phyloP scores from a whole-genome alignment of 2,329 filamentous ascomycete genomes.

The Fusarium pseudonygamai region DNA sequence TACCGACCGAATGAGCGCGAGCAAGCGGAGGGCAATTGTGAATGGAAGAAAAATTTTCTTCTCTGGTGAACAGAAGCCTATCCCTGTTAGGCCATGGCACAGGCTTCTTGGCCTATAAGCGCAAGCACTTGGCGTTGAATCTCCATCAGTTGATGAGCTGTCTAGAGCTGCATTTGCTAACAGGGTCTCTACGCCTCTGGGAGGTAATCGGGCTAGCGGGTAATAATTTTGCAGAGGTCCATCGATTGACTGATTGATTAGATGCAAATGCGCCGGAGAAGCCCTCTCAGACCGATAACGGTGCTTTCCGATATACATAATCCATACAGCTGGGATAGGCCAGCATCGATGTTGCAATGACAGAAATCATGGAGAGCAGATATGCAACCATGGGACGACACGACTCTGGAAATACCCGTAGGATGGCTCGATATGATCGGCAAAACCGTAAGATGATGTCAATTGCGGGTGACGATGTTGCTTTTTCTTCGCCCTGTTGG shows the following conservation, averaged over 20 bases:
- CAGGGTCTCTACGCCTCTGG: background rate
- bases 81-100: background rate
- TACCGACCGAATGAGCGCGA: conserved; percentile 23
- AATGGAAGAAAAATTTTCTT: conserved; percentile 20
- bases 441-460: conserved; percentile 13
- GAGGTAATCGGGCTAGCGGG: conserved; percentile 7
- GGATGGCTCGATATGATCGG: conserved; percentile 27
- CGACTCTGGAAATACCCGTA: conserved; percentile 23
- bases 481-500: background rate
- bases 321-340: conserved; percentile 7
- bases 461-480: background rate
- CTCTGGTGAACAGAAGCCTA: background rate
- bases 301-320: background rate
- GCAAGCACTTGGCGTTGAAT: background rate
- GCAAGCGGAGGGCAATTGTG: conserved; percentile 7
- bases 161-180: background rate
- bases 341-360: conserved; percentile 14
- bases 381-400: conserved; percentile 40
- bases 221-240: background rate
- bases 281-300: conserved; percentile 18
- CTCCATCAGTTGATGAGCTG: conserved; percentile 8
- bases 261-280: conserved; percentile 5
- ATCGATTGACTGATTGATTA: background rate
- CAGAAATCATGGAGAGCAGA: conserved; percentile 18
- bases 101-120: conserved; percentile 2